Percentiles rank a stretch among this genome's conserved stretches.
phyloP scores from a whole-genome alignment of 768 basidiomycete genomes.

The Rhodosporidiobolus odoratus region DNA sequence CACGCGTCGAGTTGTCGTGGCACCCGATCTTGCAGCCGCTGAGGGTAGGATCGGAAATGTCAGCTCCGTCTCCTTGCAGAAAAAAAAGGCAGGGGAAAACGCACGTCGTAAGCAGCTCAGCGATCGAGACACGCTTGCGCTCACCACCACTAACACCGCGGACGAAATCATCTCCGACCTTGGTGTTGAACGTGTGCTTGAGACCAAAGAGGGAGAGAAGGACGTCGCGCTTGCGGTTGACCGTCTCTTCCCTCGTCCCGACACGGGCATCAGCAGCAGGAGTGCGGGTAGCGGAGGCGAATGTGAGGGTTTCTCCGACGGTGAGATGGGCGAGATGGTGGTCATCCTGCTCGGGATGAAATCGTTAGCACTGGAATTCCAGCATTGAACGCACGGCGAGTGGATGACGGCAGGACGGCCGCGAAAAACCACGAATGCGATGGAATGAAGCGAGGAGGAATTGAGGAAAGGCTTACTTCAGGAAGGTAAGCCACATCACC shows the following conservation, averaged over 20 bases:
- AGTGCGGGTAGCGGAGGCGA: conserved; percentile 53
- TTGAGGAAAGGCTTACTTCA: conserved; percentile 59
- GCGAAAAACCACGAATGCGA: too few species aligned
- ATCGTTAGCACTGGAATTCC: conserved; percentile 47
- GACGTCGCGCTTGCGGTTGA: conserved; percentile 46
- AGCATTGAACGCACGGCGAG: too few species aligned
- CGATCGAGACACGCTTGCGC: conserved; percentile 52
- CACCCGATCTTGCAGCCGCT: conserved; percentile 42
- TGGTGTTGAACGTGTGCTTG: conserved; percentile 63
- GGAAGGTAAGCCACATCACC: conserved; percentile 73
- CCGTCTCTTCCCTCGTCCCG: conserved; percentile 47
- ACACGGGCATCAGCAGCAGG: conserved; percentile 51
- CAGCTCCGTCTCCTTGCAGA: too few species aligned
- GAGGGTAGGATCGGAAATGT: too few species aligned
- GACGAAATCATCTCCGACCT: conserved; percentile 62
- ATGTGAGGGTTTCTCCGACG: conserved; percentile 53
- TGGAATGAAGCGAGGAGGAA: conserved; percentile 52
- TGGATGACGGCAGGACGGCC: too few species aligned
- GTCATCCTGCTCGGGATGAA: conserved; percentile 26
- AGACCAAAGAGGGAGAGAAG: conserved; percentile 68
- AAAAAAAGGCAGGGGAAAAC: conserved; percentile 35
- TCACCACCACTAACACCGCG: conserved; percentile 53
- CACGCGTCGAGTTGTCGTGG: conserved; percentile 64
- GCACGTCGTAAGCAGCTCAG: conserved; percentile 47
- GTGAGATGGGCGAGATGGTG: conserved; percentile 41